Percentiles rank a stretch among this genome's conserved stretches.
Evolutionary conservation across 1,284 basidiomycete genomes (phyloP).

Genomic region (Trametes polyzona): DNA sequence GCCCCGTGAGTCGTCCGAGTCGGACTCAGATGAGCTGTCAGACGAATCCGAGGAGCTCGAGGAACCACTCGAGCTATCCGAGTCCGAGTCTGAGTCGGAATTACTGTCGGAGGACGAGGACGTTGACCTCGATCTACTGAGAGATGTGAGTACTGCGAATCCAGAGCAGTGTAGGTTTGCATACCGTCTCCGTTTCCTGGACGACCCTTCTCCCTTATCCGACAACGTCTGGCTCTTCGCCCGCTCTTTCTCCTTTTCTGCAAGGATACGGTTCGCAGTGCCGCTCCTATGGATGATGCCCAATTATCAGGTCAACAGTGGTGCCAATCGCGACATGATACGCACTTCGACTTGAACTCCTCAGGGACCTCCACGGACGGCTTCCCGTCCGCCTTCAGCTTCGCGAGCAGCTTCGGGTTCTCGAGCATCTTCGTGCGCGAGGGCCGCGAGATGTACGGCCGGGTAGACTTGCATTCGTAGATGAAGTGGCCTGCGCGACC

Average conservation of each 20-base stretch:
- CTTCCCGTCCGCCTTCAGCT: conserved; percentile 65
- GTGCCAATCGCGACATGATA: conserved; percentile 12
- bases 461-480: conserved; percentile 73
- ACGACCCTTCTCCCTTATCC: conserved; percentile 43
- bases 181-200: conserved; percentile 59
- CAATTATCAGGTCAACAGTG: conserved; percentile 1
- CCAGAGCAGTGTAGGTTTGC: conserved; percentile 17
- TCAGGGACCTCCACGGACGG: conserved; percentile 79
- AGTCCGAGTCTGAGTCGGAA: conserved; percentile 41
- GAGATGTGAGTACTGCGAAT: conserved; percentile 23
- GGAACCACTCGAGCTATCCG: conserved; percentile 39
- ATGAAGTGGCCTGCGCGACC: conserved; percentile 68
- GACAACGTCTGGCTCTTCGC: conserved; percentile 48
- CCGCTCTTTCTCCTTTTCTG: conserved; percentile 73
- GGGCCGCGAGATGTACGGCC: conserved; percentile 77
- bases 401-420: conserved; percentile 65
- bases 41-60: conserved; percentile 45
- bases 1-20: conserved; percentile 42
- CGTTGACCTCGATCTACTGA: conserved; percentile 8
- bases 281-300: conserved; percentile 50
- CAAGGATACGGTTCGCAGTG: conserved; percentile 73
- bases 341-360: conserved; percentile 78
- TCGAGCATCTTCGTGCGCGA: conserved; percentile 79
- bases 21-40: conserved; percentile 44
- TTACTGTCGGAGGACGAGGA: conserved; percentile 40